These are phyloP conservation scores for Balakata baccata DNA, from an alignment of 345 rosid species.

Conservation along the genomic window DNA sequence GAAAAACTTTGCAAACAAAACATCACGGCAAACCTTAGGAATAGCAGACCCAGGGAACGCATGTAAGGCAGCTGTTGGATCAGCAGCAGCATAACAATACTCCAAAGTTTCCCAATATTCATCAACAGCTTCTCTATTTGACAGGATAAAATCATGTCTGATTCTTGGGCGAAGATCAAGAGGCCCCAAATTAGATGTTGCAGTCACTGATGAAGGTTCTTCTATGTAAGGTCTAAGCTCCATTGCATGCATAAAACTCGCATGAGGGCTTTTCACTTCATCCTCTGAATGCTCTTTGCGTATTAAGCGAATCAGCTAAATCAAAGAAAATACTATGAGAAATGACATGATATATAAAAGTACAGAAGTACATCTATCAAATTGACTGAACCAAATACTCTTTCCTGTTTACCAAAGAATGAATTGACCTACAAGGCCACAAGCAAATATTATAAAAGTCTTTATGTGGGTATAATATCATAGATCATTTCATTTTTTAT, in stretches of 20 bases:
- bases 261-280: conserved; percentile 46
- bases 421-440: not conserved
- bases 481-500: not conserved
- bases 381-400: not conserved
- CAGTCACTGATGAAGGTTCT: conserved; percentile 60
- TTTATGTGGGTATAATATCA: not conserved
- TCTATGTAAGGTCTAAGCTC: conserved; percentile 91
- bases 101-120: conserved; percentile 94
- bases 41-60: conserved; percentile 95
- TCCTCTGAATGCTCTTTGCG: conserved; percentile 45
- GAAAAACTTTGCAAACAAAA: conserved; percentile 9
- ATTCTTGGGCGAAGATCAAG: conserved; percentile 88
- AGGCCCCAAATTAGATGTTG: conserved; percentile 47
- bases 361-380: conserved; percentile 8
- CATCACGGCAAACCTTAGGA: conserved; percentile 59
- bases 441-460: not conserved
- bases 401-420: not conserved
- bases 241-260: conserved; percentile 64
- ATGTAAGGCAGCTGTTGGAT: conserved; percentile 70
- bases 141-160: conserved; percentile 79
- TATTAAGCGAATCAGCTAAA: conserved; percentile 77
- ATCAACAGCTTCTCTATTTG: conserved; percentile 70
- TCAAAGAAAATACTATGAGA: conserved; percentile 26
- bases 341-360: conserved; percentile 10
- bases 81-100: conserved; percentile 91